phyloP scores from a whole-genome alignment of 306 rosid genomes.

The Rubus idaeus region DNA sequence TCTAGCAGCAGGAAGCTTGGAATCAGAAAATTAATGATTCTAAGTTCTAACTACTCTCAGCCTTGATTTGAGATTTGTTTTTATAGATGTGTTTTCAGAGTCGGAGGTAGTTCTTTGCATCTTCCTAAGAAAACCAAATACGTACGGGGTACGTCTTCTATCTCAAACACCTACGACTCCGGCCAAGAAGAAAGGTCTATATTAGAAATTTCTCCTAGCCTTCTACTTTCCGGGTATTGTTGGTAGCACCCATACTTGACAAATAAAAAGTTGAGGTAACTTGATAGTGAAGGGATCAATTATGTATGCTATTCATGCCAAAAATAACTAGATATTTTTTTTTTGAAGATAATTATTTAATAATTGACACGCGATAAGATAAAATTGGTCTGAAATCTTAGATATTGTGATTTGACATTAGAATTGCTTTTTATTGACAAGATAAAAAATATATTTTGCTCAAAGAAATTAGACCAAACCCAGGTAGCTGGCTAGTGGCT shows the following conservation, averaged over 20 bases:
- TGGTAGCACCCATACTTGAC: not conserved
- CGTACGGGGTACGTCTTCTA: not conserved
- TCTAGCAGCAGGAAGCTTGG: too few relatives aligned
- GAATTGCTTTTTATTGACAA: too few relatives aligned
- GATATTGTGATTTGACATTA: too few relatives aligned
- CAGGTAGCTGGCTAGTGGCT: too few relatives aligned
- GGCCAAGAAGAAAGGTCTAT: not conserved
- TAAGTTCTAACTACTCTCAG: too few relatives aligned
- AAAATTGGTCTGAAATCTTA: too few relatives aligned
- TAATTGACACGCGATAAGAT: too few relatives aligned
- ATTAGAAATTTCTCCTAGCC: not conserved
- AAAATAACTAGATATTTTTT: too few relatives aligned
- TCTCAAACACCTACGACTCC: not conserved
- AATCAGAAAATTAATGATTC: too few relatives aligned
- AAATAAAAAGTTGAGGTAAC: not conserved
- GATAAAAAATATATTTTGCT: too few relatives aligned
- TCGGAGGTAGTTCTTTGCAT: not conserved
- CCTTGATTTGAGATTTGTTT: not conserved
- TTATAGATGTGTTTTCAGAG: not conserved
- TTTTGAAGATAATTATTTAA: too few relatives aligned
- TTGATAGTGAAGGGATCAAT: not conserved
- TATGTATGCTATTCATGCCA: not conserved
- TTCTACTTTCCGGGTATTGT: not conserved
- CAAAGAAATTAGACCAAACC: too few relatives aligned
- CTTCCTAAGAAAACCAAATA: not conserved